These are phyloP conservation scores for Apiotrichum gracile DNA, from an alignment of 1,284 basidiomycete genomes.

Conservation along the genomic window DNA sequence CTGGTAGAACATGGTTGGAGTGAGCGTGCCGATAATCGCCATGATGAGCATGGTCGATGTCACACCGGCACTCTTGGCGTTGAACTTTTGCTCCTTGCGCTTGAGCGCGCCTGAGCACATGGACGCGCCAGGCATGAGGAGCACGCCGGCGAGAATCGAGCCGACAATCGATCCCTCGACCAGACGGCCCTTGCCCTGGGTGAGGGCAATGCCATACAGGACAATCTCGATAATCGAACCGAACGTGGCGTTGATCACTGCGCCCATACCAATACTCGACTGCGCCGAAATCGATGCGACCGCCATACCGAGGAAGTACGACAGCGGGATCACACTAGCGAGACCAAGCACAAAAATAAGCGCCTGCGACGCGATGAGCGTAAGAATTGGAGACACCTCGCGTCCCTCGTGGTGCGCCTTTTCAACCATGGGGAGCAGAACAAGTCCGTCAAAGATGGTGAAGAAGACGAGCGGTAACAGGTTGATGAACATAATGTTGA, in stretches of 20 bases:
- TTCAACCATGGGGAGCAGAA: conserved; percentile 70
- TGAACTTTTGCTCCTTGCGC: conserved; percentile 95
- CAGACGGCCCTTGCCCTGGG: conserved; percentile 80
- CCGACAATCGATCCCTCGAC: conserved; percentile 98
- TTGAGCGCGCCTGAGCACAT: conserved; percentile 93
- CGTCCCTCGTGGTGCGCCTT: conserved; percentile 52
- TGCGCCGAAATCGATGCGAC: conserved; percentile 98
- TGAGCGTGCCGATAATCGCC: conserved; percentile 95
- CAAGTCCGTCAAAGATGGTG: conserved; percentile 86
- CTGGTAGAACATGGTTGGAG: conserved; percentile 97
- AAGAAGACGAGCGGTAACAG: conserved; percentile 90
- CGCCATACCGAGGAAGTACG: conserved; percentile 99
- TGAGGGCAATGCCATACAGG: conserved; percentile 83
- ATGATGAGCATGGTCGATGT: conserved; percentile 99
- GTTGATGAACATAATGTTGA: conserved; percentile 98
- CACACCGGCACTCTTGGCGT: conserved; percentile 95
- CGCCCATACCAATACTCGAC: conserved; percentile 98
- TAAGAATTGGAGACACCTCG: conserved; percentile 52
- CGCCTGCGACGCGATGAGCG: conserved; percentile 64
- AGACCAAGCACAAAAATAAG: conserved; percentile 82
- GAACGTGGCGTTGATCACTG: conserved; percentile 98
- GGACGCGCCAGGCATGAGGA: conserved; percentile 93
- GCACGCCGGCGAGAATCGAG: conserved; percentile 84
- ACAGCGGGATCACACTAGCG: conserved; percentile 89
- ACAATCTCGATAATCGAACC: conserved; percentile 97